Conservation (phyloP, 345 rosid species). For the Eucalyptus globulus region DNA sequence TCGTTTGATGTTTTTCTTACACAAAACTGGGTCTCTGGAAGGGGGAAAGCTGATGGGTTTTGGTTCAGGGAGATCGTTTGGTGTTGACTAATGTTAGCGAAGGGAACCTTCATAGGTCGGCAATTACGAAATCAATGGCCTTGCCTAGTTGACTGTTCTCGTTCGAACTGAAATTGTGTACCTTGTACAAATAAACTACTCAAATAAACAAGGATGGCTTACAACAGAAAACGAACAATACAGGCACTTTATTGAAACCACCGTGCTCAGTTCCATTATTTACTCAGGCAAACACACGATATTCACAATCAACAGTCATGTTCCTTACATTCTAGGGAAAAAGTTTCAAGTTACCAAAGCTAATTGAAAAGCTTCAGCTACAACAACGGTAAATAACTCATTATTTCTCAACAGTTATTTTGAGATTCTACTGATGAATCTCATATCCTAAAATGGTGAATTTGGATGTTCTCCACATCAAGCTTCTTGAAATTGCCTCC, state of each 20-base stretch:
- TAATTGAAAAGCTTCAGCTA: too few species aligned
- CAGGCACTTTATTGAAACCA: neutral
- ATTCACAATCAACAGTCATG: neutral
- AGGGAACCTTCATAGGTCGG: neutral
- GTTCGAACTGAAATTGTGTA: neutral
- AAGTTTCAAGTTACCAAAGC: neutral
- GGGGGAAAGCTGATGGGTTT: neutral
- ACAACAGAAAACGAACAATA: neutral
- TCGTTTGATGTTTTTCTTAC: neutral
- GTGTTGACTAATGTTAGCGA: neutral
- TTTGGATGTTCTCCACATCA: neutral
- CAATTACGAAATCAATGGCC: neutral
- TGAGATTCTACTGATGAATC: neutral
- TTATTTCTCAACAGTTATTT: too few species aligned
- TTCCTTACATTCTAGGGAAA: neutral
- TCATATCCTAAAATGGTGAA: conserved; percentile 27
- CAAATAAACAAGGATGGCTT: neutral
- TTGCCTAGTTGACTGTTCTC: neutral
- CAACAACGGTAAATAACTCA: neutral
- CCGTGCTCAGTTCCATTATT: neutral
- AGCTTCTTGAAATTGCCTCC: conserved; percentile 57
- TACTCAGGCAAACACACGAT: neutral
- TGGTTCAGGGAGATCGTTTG: neutral
- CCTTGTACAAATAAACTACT: neutral
- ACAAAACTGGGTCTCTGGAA: neutral